phyloP scores from a whole-genome alignment of 1,139 yeast genomes.

The Hemisphaericaspora subhashii region DNA sequence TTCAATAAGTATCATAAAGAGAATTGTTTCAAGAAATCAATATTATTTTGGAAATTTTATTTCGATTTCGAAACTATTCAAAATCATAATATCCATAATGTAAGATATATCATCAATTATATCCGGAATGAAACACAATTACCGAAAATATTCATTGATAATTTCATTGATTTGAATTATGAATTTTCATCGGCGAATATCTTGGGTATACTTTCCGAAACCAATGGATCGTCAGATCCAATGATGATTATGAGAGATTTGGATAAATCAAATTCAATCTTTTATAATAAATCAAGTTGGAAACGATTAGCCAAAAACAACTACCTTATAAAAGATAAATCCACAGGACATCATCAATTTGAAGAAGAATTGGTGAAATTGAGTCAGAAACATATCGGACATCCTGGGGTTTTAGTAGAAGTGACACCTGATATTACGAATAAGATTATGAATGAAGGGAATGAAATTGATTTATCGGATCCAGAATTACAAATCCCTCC shows the following conservation, averaged over 20 bases:
- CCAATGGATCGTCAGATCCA: slow-evolving; percentile 18
- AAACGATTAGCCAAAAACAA: slow-evolving; percentile 25
- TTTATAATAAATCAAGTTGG: slow-evolving; percentile 26
- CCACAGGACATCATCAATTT: slow-evolving; percentile 3
- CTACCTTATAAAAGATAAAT: slow-evolving; percentile 17
- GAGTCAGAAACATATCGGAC: slow-evolving; percentile 51
- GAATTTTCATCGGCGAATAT: slow-evolving; percentile 29
- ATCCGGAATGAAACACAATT: slow-evolving; percentile 45
- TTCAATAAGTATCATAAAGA: slow-evolving; percentile 43
- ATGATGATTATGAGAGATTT: slow-evolving; percentile 25
- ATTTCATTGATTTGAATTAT: slow-evolving; percentile 24
- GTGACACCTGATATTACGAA: slow-evolving; percentile 59
- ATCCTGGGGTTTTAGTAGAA: slow-evolving; percentile 55
- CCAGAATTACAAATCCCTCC: slow-evolving; percentile 30
- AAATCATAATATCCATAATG: slow-evolving; percentile 42
- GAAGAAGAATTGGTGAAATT: slow-evolving; percentile 34
- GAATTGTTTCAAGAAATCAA: slow-evolving; percentile 36
- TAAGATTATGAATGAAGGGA: slow-evolving; percentile 30
- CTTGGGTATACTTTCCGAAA: slow-evolving; percentile 13
- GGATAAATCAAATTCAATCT: slow-evolving; percentile 29
- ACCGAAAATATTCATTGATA: slow-evolving; percentile 49
- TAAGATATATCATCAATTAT: slow-evolving; percentile 42
- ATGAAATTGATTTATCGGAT: slow-evolving; percentile 24
- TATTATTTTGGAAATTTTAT: slow-evolving; percentile 56
- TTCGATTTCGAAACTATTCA: slow-evolving; percentile 51